These are phyloP conservation scores for Poa annua DNA, from an alignment of 176 grass and related monocot genomes.

Conservation along the genomic window DNA sequence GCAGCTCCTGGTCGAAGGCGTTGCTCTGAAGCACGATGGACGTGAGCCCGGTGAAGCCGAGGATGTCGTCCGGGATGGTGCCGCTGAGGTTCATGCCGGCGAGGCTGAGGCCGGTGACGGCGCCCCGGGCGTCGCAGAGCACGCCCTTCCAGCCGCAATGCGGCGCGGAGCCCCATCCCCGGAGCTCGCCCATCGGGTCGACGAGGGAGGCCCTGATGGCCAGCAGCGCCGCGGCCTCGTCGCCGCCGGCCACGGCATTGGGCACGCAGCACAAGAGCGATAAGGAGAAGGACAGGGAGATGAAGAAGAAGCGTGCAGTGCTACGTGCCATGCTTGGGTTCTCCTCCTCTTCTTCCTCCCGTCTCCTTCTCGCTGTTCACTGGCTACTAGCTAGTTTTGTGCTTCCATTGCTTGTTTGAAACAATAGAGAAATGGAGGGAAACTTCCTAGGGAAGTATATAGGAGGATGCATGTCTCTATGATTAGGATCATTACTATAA, in stretches of 20 bases:
- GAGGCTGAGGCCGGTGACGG: constrained; percentile 75
- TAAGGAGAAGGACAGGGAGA: constrained; percentile 54
- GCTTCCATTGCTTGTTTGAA: constrained; percentile 54
- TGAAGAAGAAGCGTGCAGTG: constrained; percentile 48
- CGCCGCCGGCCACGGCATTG: constrained; percentile 45
- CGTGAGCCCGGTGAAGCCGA: constrained; percentile 57
- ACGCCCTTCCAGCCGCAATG: constrained; percentile 84
- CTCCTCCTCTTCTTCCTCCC: constrained; percentile 45
- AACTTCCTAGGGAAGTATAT: constrained; percentile 60
- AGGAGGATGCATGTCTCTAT: constrained; percentile 45
- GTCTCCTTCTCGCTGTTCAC: constrained; percentile 42
- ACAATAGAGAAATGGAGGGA: constrained; percentile 65
- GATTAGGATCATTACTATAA: constrained; percentile 57
- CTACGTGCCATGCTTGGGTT: constrained; percentile 59
- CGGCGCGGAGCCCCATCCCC: constrained; percentile 54
- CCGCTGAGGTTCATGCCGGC: constrained; percentile 82
- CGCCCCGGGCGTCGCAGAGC: constrained; percentile 56
- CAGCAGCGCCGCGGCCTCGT: constrained; percentile 61
- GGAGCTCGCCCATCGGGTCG: constrained; percentile 60
- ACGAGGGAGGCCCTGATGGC: constrained; percentile 67
- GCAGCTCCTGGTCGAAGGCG: constrained; percentile 61
- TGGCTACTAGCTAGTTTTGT: constrained; percentile 38
- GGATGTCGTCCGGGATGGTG: constrained; percentile 59
- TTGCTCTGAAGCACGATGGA: constrained; percentile 77
- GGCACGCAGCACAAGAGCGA: constrained; percentile 47